These are phyloP conservation scores for Austroboletus novae-zelandiae DNA, from an alignment of 1,284 basidiomycete genomes.

Conservation along the genomic window DNA sequence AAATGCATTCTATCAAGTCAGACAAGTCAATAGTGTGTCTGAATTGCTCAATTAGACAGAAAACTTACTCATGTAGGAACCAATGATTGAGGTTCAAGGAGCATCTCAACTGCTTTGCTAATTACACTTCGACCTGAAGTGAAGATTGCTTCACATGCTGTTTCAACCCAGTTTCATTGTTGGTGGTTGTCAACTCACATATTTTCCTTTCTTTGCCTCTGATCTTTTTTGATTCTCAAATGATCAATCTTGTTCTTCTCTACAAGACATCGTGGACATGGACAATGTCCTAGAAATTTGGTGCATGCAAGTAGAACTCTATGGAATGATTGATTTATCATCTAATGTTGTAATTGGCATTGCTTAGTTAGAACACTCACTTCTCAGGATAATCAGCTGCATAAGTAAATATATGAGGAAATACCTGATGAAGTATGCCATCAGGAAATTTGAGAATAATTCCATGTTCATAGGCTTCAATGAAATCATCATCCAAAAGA, in stretches of 20 bases:
- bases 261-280: constrained; percentile 28
- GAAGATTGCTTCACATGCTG: neutral
- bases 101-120: neutral
- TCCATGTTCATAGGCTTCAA: constrained; percentile 32
- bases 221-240: constrained; percentile 5
- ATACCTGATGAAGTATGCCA: constrained; percentile 23
- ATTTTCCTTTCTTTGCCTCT: neutral
- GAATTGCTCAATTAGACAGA: too few species aligned
- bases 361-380: too few species aligned
- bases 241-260: constrained; percentile 16
- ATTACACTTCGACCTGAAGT: neutral
- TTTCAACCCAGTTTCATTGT: neutral
- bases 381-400: constrained; percentile 29
- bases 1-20: constrained; percentile 18
- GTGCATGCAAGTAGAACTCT: constrained; percentile 24
- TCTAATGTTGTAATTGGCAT: too few species aligned
- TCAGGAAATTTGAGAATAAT: constrained; percentile 31
- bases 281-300: constrained; percentile 22
- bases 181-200: neutral
- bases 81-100: constrained; percentile 1
- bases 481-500: constrained; percentile 30
- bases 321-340: too few species aligned
- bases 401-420: constrained; percentile 32
- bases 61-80: constrained; percentile 4
- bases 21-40: too few species aligned